A percentile compares a stretch with the other conserved stretches of the same genome.
Evolutionary conservation across 805 yeast genomes (phyloP).

Genomic region (Sugiyamaella boreocaroliniensis): DNA sequence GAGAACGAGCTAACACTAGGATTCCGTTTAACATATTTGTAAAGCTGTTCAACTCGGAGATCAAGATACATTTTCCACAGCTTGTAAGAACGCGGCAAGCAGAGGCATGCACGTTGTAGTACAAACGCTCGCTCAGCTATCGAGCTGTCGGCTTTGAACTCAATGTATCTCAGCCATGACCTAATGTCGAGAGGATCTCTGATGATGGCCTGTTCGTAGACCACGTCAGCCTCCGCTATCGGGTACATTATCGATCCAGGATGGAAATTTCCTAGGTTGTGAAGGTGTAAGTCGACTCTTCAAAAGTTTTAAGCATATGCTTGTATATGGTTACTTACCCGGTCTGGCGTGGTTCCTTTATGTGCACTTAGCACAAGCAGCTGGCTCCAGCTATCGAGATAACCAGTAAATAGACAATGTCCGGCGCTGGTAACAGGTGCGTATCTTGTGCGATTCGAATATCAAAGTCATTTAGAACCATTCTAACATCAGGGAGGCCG

Average conservation of each 20-base stretch:
- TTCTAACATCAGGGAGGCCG: slow-evolving; percentile 65
- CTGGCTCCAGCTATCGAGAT: neutral
- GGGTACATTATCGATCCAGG: slow-evolving; percentile 1
- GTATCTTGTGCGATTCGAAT: slow-evolving; percentile 8
- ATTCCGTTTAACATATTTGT: slow-evolving; percentile 13
- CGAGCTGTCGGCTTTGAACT: slow-evolving; percentile 27
- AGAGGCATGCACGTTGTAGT: slow-evolving; percentile 44
- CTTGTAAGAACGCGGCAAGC: slow-evolving; percentile 41
- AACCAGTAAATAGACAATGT: slow-evolving; percentile 34
- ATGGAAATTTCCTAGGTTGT: neutral
- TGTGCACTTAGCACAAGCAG: neutral
- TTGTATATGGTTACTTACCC: neutral
- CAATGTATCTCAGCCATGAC: slow-evolving; percentile 37
- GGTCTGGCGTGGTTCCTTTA: neutral
- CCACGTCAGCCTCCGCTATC: slow-evolving; percentile 16
- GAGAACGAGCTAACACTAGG: neutral
- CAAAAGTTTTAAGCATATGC: neutral
- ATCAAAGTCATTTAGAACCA: neutral
- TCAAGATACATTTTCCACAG: slow-evolving; percentile 50
- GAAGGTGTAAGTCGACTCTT: neutral
- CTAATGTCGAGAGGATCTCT: slow-evolving; percentile 32
- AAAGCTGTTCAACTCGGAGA: slow-evolving; percentile 32
- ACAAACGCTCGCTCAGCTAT: slow-evolving; percentile 34
- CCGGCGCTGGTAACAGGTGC: slow-evolving; percentile 55
- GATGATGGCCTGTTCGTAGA: slow-evolving; percentile 42